Conservation (phyloP, 495 filamentous ascomycete species). For the Letharia lupina region DNA sequence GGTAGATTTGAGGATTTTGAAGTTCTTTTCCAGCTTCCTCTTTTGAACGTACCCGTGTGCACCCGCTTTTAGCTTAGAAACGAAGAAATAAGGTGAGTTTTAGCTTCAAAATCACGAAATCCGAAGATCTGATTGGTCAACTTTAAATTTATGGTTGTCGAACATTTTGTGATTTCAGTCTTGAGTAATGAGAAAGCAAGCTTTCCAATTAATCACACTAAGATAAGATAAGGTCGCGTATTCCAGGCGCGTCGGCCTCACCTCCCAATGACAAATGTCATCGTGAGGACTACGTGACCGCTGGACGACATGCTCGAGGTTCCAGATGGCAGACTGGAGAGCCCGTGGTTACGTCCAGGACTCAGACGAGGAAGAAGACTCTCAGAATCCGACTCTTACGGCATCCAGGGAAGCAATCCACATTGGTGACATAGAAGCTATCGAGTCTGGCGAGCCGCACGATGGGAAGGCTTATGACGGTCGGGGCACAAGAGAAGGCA, state of each 20-base stretch:
- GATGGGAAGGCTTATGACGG: background rate
- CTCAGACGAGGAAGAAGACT: conserved; percentile 49
- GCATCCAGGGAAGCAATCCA: conserved; percentile 2
- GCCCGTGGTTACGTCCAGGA: conserved; percentile 54
- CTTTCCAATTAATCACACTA: background rate
- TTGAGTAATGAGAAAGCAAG: too few relatives aligned
- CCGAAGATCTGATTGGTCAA: too few relatives aligned
- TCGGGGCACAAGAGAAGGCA: background rate
- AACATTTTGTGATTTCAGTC: too few relatives aligned
- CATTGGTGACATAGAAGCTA: background rate
- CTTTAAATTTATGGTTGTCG: too few relatives aligned
- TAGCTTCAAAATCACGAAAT: too few relatives aligned
- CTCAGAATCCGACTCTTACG: conserved; percentile 13
- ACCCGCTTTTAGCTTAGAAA: too few relatives aligned
- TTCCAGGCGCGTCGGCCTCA: background rate
- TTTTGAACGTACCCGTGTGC: too few relatives aligned
- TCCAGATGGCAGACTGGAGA: conserved; percentile 54
- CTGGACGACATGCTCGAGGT: conserved; percentile 16
- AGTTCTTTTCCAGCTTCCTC: too few relatives aligned
- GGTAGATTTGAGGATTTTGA: too few relatives aligned
- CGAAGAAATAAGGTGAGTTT: too few relatives aligned
- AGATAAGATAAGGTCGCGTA: conserved; percentile 4
- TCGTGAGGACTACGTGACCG: background rate
- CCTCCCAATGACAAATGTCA: background rate
- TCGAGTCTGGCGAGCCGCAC: background rate